A percentile compares a stretch with the other conserved stretches of the same genome.
Evolutionary conservation across 768 basidiomycete genomes (phyloP).

Genomic region (Mycena filopes): DNA sequence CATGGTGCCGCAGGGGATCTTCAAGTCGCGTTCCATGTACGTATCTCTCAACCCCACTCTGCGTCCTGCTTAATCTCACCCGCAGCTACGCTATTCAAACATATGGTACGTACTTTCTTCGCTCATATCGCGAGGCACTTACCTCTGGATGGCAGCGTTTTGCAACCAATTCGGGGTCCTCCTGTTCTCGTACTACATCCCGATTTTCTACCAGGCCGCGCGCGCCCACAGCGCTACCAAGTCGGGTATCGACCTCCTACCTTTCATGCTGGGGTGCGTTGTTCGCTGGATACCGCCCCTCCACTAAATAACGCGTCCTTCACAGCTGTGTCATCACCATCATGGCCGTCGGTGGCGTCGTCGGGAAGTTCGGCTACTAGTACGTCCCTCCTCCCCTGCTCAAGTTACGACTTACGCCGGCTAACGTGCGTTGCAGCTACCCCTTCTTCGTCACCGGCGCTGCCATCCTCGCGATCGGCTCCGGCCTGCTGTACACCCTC

Average conservation of each 20-base stretch:
- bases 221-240: conserved; percentile 32
- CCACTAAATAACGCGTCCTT: too few species aligned
- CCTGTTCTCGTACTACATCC: conserved; percentile 25
- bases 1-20: conserved; percentile 17
- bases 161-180: neutral
- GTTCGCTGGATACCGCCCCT: too few species aligned
- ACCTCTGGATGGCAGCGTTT: too few species aligned
- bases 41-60: neutral
- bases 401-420: too few species aligned
- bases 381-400: neutral
- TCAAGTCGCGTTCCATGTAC: conserved; percentile 19
- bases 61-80: too few species aligned
- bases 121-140: neutral
- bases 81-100: conserved; percentile 5
- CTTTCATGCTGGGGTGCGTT: conserved; percentile 32
- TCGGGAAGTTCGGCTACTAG: conserved; percentile 7
- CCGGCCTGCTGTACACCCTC: conserved; percentile 18
- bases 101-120: conserved; percentile 13
- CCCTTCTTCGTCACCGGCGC: conserved; percentile 11
- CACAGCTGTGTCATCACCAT: too few species aligned
- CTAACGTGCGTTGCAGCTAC: too few species aligned
- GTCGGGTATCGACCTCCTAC: conserved; percentile 37
- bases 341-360: conserved; percentile 8
- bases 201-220: conserved; percentile 35
- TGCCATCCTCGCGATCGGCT: conserved; percentile 22